phyloP scores from a whole-genome alignment of 2,329 filamentous ascomycete species.

The Fusarium secorum region DNA sequence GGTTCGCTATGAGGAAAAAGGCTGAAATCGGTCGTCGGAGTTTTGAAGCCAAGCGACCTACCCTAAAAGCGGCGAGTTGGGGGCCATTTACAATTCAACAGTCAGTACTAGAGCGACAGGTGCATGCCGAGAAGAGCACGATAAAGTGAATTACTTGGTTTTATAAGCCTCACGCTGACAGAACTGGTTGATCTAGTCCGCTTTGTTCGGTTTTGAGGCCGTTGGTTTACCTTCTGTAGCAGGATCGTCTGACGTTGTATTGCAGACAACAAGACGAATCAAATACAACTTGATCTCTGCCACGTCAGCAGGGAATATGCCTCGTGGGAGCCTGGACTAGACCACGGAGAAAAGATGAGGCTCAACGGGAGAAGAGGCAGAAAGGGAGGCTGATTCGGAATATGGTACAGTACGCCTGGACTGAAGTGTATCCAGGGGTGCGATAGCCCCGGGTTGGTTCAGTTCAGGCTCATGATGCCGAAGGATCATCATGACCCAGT shows the following conservation, averaged over 20 bases:
- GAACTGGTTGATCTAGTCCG: neutral
- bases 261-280: conserved; percentile 16
- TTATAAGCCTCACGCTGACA: neutral
- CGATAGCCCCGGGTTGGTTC: neutral
- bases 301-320: conserved; percentile 35
- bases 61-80: conserved; percentile 20
- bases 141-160: neutral
- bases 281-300: conserved; percentile 3
- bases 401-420: neutral
- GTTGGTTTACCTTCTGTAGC: neutral
- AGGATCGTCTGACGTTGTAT: conserved; percentile 27
- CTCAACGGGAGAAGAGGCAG: conserved; percentile 27
- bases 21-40: neutral
- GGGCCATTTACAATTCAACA: neutral
- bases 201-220: conserved; percentile 15
- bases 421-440: neutral
- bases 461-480: neutral
- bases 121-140: conserved; percentile 11
- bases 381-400: conserved; percentile 1
- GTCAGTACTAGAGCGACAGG: conserved; percentile 9
- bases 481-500: neutral
- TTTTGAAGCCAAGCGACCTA: neutral
- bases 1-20: neutral
- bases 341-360: conserved; percentile 12
- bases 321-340: conserved; percentile 2